These are phyloP conservation scores for Podila clonocystis DNA, from an alignment of 192 early-diverging fungal species.

Conservation along the genomic window DNA sequence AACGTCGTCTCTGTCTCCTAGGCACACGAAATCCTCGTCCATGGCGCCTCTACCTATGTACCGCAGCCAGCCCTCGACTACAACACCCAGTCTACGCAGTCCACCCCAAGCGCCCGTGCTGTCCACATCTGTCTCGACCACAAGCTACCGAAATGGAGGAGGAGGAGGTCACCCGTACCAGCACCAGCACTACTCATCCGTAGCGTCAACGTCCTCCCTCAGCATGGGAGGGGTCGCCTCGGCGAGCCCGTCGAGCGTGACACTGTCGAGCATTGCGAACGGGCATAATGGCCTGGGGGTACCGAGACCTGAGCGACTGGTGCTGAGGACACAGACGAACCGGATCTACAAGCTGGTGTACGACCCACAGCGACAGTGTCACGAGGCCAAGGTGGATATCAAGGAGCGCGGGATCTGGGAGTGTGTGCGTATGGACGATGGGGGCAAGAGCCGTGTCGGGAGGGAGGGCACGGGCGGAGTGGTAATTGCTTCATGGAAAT, in stretches of 20 bases:
- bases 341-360: constrained; percentile 33
- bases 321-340: constrained; percentile 42
- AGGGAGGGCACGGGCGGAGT: constrained; percentile 40
- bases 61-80: not conserved
- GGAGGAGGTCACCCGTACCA: constrained; percentile 5
- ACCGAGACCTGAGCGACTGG: constrained; percentile 29
- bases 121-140: not conserved
- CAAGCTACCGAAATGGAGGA: not conserved
- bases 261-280: not conserved
- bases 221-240: not conserved
- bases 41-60: not conserved
- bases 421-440: constrained; percentile 49
- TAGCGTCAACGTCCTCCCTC: constrained; percentile 24
- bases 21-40: not conserved
- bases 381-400: constrained; percentile 35
- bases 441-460: constrained; percentile 36
- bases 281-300: not conserved
- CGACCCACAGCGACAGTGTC: constrained; percentile 36
- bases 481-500: constrained; percentile 43
- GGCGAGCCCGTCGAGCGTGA: not conserved
- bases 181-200: constrained; percentile 11
- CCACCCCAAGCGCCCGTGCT: not conserved
- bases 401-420: constrained; percentile 47
- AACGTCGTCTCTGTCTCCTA: not conserved
- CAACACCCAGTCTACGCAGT: not conserved